Base-by-base conservation (phyloP, 495 filamentous ascomycete species). In the Podospora comata region DNA sequence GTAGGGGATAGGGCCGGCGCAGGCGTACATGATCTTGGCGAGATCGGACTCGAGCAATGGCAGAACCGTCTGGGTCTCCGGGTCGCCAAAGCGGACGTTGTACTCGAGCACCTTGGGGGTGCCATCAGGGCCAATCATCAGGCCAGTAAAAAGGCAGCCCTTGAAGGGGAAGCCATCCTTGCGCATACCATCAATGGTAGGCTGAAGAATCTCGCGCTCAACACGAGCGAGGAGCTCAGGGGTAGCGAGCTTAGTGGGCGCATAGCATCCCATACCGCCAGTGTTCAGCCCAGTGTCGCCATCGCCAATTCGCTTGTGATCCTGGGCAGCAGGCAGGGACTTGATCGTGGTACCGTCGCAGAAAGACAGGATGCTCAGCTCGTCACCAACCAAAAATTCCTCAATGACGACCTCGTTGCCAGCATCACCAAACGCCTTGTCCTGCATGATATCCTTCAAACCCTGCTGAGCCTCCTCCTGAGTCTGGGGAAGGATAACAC, bases 241-340 rank as follows among this genome's bases (percentile, higher is more conserved):
- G 0, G 91, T 89, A 7, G 91, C 92, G 73, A 97, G 90, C 66
- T 86, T 89, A 0, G 93, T 96, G 19, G 93, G 93, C 48, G 93
- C 93, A 80, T 99, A 99, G 79, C 92, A 96, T 66, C 95, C 95
- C 95, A 99, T 98, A 16, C 95, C 96, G 60, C 95, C 96, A 6
- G 95, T 99, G 81, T 97, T 99, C 20, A 93, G 91, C 3, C 95
- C 95, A 48, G 87, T 85, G 73, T 99, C 95, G 63, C 92, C 92
- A 74, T 99, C 96, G 64, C 89, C 91, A 62, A 97, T 91, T 61
- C 91, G 87, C 84, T 99, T 99, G 81, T 98, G 95, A 76, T 99
- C 95, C 75, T 99, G 95, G 13, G 95, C 95, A 1, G 96, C 88
- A 53, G 93, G 93, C n/a, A 97, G 84, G 11, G 90, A 91, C 72